These are phyloP conservation scores for Cryptococcus maquisensis DNA, from an alignment of 1,284 basidiomycete species.

Conservation along the genomic window DNA sequence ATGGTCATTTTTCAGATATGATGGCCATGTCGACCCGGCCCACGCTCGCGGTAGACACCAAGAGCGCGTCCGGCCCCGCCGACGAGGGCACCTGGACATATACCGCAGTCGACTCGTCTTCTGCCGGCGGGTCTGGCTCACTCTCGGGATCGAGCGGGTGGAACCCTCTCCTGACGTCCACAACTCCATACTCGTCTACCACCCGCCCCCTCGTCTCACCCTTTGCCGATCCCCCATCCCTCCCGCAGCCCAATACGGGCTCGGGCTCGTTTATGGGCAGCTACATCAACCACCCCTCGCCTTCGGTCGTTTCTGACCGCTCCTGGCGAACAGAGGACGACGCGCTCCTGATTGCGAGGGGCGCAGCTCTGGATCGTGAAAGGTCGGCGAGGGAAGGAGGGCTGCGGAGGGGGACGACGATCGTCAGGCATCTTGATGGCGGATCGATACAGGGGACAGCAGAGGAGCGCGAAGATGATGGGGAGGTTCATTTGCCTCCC, in stretches of 20 bases:
- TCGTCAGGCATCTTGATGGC: conserved; percentile 15
- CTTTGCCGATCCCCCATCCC: conserved; percentile 3
- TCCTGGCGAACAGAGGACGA: conserved; percentile 18
- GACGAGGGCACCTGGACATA: neutral
- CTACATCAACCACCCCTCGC: neutral
- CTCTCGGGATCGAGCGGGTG: neutral
- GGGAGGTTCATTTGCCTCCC: conserved; percentile 10
- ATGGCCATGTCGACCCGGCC: neutral
- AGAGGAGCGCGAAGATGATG: neutral
- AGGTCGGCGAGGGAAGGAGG: neutral
- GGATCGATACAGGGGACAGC: neutral
- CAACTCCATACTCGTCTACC: neutral
- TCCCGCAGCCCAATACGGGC: neutral
- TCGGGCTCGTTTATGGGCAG: too few relatives aligned
- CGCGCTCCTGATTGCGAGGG: neutral
- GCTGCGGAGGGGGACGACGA: conserved; percentile 7
- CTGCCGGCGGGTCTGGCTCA: neutral
- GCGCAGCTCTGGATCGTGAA: neutral
- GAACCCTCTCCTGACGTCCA: neutral
- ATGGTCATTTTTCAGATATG: too few relatives aligned
- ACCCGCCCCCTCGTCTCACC: conserved; percentile 1
- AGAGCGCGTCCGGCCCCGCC: neutral
- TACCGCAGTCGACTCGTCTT: neutral
- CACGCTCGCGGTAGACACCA: conserved; percentile 1
- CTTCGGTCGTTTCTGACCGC: conserved; percentile 3